Percentiles rank a stretch among this genome's conserved stretches.
Conservation (phyloP, 306 rosid species). For the Begonia loranthoides region DNA sequence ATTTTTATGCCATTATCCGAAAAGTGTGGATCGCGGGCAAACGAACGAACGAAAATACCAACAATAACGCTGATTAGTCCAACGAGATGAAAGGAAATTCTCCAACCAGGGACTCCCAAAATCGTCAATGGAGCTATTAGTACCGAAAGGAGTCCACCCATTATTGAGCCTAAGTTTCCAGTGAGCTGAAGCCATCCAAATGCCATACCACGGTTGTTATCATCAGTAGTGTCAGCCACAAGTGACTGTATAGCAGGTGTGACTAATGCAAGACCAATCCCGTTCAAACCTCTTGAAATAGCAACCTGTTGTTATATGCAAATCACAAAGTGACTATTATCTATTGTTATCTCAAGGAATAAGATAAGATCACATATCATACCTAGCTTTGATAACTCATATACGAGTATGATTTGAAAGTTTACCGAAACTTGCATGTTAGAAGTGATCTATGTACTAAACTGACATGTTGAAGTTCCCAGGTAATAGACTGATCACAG, state of each 20-base stretch:
- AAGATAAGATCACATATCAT: constrained; percentile 3
- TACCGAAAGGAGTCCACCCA: constrained; percentile 72
- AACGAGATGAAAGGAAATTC: constrained; percentile 76
- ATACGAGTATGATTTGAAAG: too few relatives aligned
- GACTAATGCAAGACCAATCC: constrained; percentile 88
- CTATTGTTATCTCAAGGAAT: constrained; percentile 15
- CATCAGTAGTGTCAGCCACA: constrained; percentile 85
- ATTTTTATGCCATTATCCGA: constrained; percentile 17
- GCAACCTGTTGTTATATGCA: constrained; percentile 64
- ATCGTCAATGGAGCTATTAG: constrained; percentile 62
- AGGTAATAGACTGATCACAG: too few relatives aligned
- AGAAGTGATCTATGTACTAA: neutral
- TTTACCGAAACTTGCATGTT: too few relatives aligned
- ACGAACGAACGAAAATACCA: constrained; percentile 48
- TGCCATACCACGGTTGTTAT: constrained; percentile 69
- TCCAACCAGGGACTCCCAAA: constrained; percentile 91
- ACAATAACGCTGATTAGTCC: constrained; percentile 67
- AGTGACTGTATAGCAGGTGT: constrained; percentile 92
- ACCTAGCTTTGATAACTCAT: constrained; percentile 1
- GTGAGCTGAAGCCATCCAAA: constrained; percentile 96
- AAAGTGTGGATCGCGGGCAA: constrained; percentile 74
- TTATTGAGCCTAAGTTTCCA: constrained; percentile 65
- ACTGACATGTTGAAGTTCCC: neutral
- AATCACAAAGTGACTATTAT: constrained; percentile 23
- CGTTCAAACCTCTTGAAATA: constrained; percentile 78